A percentile compares a stretch with the other conserved stretches of the same genome.
Conservation (phyloP, 164 flowering plant species). For the Taxillus chinensis region DNA sequence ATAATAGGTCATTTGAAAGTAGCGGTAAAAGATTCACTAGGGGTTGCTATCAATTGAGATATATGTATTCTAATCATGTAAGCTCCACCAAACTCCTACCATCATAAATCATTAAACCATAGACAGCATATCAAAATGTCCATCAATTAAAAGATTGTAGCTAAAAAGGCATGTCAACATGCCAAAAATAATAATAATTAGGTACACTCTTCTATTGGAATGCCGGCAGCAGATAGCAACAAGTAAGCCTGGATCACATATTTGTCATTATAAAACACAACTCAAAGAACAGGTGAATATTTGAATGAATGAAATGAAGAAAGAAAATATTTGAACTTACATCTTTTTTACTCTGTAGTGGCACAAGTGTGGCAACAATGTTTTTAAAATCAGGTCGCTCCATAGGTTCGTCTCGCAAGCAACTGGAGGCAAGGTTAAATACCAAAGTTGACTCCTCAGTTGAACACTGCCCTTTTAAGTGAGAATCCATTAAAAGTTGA, state of each 20-base stretch:
- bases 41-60: too few species aligned
- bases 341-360: slow-evolving; percentile 68
- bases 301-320: not conserved
- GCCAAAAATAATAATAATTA: not conserved
- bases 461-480: slow-evolving; percentile 87
- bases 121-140: too few species aligned
- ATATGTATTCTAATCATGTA: not conserved
- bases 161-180: not conserved
- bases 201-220: not conserved
- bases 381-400: slow-evolving; percentile 72
- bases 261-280: not conserved
- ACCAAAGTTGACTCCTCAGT: slow-evolving; percentile 76
- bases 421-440: slow-evolving; percentile 76
- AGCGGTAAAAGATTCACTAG: too few species aligned
- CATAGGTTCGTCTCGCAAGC: slow-evolving; percentile 92
- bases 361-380: slow-evolving; percentile 64
- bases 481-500: slow-evolving; percentile 83
- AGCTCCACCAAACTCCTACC: not conserved
- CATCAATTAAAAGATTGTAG: too few species aligned
- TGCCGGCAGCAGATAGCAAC: not conserved
- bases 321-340: slow-evolving; percentile 25
- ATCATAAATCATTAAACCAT: too few species aligned
- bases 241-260: not conserved
- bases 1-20: too few species aligned
- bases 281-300: not conserved